Evolutionary conservation across 805 yeast genomes (phyloP).

Genomic region (Monosporozyma yasuniensis): DNA sequence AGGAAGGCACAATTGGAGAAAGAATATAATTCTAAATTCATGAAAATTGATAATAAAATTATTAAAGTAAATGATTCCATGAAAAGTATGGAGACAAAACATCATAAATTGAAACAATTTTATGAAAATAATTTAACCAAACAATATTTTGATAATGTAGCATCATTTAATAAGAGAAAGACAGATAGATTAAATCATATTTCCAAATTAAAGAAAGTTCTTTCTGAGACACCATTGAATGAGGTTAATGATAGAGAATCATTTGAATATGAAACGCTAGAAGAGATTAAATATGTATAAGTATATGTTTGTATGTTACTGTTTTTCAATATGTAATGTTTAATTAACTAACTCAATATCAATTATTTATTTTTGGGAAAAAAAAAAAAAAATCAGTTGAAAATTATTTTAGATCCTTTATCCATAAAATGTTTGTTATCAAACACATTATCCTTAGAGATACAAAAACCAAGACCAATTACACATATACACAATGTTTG

Average conservation of each 20-base stretch:
- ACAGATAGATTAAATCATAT: not conserved
- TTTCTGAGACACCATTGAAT: not conserved
- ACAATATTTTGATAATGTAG: constrained; percentile 1
- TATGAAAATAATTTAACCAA: constrained; percentile 1
- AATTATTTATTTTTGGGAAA: too few relatives aligned
- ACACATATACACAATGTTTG: constrained; percentile 7
- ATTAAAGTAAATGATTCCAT: constrained; percentile 3
- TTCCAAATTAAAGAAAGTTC: not conserved
- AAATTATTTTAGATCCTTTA: not conserved
- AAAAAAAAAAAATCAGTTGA: not conserved
- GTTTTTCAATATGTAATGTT: not conserved
- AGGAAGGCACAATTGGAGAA: constrained; percentile 12
- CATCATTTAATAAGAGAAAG: not conserved
- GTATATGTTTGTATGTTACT: not conserved
- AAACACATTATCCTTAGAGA: not conserved
- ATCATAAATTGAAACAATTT: not conserved
- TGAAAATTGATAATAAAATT: constrained; percentile 13
- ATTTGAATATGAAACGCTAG: not conserved
- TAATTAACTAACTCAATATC: too few relatives aligned
- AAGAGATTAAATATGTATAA: constrained; percentile 4
- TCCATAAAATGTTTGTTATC: not conserved
- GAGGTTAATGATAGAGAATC: not conserved
- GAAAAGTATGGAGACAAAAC: not conserved
- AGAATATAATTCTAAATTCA: constrained; percentile 14
- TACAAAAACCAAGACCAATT: not conserved